A percentile compares a stretch with the other conserved stretches of the same genome.
phyloP scores from a whole-genome alignment of 192 early-diverging fungal species.

The Lunasporangiospora selenospora region DNA sequence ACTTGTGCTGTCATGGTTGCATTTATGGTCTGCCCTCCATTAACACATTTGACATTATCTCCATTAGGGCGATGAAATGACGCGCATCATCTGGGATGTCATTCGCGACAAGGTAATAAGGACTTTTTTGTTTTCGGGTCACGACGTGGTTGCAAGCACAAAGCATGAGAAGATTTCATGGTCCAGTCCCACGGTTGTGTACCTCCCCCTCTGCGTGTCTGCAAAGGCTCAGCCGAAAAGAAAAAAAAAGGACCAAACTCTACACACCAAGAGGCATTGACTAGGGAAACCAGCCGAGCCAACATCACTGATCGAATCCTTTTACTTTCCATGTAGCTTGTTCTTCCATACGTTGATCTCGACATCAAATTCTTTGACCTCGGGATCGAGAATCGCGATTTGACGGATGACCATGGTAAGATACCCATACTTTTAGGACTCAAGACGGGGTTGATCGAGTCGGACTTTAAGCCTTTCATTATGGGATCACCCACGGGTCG shows the following conservation, averaged over 20 bases:
- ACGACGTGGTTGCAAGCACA: no score
- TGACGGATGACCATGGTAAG: slow-evolving; percentile 39
- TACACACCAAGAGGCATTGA: background rate
- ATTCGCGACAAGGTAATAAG: slow-evolving; percentile 84
- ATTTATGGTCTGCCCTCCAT: slow-evolving; percentile 72
- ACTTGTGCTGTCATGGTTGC: slow-evolving; percentile 73
- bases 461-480: no score
- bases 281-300: background rate
- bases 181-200: no score
- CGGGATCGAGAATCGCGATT: slow-evolving; percentile 90
- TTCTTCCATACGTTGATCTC: slow-evolving; percentile 85
- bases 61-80: slow-evolving; percentile 98
- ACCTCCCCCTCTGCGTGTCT: no score
- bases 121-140: background rate
- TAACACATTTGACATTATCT: no score
- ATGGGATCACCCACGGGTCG: no score
- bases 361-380: slow-evolving; percentile 99
- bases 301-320: background rate
- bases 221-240: no score
- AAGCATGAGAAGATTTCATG: background rate
- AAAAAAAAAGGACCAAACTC: background rate
- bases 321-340: slow-evolving; percentile 56
- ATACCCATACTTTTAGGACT: no score
- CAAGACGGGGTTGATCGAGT: no score
- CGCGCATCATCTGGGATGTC: slow-evolving; percentile 94